phyloP scores from a whole-genome alignment of 164 flowering plant species.

The Kalanchoe fedtschenkoi region DNA sequence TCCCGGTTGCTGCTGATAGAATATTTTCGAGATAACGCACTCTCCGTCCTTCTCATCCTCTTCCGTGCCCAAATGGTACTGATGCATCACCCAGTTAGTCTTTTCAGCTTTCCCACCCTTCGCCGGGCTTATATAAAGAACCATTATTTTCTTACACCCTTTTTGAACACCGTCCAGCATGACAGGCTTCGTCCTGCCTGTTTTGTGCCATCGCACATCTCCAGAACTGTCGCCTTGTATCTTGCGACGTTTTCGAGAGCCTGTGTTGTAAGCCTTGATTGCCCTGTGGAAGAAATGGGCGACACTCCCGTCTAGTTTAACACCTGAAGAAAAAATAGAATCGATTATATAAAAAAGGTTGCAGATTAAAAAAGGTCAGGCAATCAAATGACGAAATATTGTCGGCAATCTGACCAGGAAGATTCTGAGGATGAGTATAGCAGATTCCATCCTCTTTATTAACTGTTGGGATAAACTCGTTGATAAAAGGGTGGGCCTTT shows the following conservation, averaged over 20 bases:
- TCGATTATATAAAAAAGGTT: not conserved
- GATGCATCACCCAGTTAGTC: constrained; percentile 98
- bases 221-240: constrained; percentile 50
- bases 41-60: constrained; percentile 87
- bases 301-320: constrained; percentile 79
- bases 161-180: constrained; percentile 57
- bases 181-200: constrained; percentile 92
- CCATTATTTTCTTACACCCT: constrained; percentile 96
- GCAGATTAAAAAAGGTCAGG: not conserved
- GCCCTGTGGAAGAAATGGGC: constrained; percentile 86
- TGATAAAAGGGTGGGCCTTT: constrained; percentile 72
- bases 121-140: constrained; percentile 46
- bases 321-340: constrained; percentile 33
- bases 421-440: constrained; percentile 73
- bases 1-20: constrained; percentile 61
- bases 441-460: constrained; percentile 77
- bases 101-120: constrained; percentile 76
- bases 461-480: constrained; percentile 76
- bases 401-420: constrained; percentile 48
- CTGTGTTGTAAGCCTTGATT: constrained; percentile 86
- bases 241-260: constrained; percentile 87
- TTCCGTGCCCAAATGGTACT: constrained; percentile 81
- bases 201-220: constrained; percentile 97
- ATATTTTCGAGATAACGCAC: constrained; percentile 75
- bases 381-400: not conserved